phyloP scores from a whole-genome alignment of 306 rosid genomes.

The Cicer judaicum region DNA sequence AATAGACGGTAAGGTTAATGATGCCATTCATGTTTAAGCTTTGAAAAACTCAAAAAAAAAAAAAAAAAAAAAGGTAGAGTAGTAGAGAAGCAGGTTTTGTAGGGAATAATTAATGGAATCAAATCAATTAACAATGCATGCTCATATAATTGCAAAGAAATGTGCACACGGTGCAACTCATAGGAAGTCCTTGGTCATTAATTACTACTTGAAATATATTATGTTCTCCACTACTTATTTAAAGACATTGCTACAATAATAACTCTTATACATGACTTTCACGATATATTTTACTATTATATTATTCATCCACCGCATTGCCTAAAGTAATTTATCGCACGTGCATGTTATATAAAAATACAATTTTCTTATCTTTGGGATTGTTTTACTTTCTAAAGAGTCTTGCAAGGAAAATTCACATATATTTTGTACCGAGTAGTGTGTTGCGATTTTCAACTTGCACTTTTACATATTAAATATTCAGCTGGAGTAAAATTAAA shows the following conservation, averaged over 20 bases:
- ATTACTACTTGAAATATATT: constrained; percentile 25
- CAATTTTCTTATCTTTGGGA: neutral
- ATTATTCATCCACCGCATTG: constrained; percentile 13
- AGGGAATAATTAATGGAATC: constrained; percentile 34
- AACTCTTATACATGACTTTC: constrained; percentile 32
- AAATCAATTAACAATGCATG: constrained; percentile 48
- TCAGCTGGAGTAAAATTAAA: no score
- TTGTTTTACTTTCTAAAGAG: neutral
- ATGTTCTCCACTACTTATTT: constrained; percentile 46
- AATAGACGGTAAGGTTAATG: constrained; percentile 24
- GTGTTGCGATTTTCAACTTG: no score
- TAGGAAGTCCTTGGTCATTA: constrained; percentile 42
- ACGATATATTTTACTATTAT: neutral
- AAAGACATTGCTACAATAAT: constrained; percentile 39
- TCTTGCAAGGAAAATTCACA: no score
- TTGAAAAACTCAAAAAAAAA: neutral
- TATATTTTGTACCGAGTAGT: no score
- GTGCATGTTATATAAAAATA: constrained; percentile 30
- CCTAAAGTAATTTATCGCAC: constrained; percentile 21
- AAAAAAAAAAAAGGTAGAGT: constrained; percentile 29
- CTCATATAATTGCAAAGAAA: constrained; percentile 52
- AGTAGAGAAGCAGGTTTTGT: constrained; percentile 42
- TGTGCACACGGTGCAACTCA: constrained; percentile 59
- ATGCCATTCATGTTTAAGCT: constrained; percentile 28
- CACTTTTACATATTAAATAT: no score